These are phyloP conservation scores for Moelleriella libera DNA, from an alignment of 2,329 filamentous ascomycete species.

Conservation along the genomic window DNA sequence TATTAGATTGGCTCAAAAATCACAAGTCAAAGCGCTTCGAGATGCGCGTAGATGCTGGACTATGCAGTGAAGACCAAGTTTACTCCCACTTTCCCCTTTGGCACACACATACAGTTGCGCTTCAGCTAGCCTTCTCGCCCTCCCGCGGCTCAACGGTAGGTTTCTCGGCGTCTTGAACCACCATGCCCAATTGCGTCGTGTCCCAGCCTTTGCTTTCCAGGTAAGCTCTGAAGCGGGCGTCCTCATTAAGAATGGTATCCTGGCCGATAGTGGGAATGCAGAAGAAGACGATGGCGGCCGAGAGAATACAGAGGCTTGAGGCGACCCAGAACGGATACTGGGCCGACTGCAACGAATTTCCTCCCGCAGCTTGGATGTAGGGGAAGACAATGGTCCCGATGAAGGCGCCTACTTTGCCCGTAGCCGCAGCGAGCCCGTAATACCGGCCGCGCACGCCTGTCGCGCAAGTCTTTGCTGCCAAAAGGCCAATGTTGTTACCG, in stretches of 20 bases:
- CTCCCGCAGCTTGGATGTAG: constrained; percentile 28
- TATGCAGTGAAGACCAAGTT: too few relatives aligned
- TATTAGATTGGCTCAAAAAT: too few relatives aligned
- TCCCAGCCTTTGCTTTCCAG: constrained; percentile 66
- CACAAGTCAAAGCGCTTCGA: too few relatives aligned
- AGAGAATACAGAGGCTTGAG: constrained; percentile 60
- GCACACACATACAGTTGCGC: too few relatives aligned
- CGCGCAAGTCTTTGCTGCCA: constrained; percentile 78
- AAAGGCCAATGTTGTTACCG: constrained; percentile 79
- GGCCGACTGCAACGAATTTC: constrained; percentile 40
- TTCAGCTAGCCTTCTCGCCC: too few relatives aligned
- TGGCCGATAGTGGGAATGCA: constrained; percentile 63
- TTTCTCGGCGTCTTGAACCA: too few relatives aligned
- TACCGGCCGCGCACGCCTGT: constrained; percentile 69
- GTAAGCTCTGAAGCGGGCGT: constrained; percentile 59
- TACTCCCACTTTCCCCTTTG: too few relatives aligned
- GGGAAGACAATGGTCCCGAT: constrained; percentile 75
- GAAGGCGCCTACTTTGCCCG: constrained; percentile 71
- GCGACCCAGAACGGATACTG: constrained; percentile 86
- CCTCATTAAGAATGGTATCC: constrained; percentile 72
- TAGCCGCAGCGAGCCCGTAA: constrained; percentile 57
- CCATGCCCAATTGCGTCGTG: constrained; percentile 34
- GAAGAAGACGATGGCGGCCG: constrained; percentile 43
- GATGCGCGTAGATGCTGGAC: too few relatives aligned
- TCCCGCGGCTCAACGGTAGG: too few relatives aligned